Evolutionary conservation across 208 protist species (phyloP).

Genomic region (Vickermania spadyakhi): DNA sequence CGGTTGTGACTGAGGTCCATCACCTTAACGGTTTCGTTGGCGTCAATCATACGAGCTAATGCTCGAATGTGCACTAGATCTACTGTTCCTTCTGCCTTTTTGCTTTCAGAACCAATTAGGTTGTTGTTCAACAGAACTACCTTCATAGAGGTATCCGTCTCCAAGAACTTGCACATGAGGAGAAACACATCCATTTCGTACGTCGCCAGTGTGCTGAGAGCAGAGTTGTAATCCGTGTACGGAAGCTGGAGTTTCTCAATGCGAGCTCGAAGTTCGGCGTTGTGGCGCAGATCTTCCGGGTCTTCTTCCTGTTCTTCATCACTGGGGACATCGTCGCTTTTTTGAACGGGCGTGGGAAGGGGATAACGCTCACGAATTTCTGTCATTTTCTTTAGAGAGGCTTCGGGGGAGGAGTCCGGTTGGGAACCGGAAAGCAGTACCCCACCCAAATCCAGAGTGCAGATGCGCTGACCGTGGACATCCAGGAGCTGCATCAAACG

Average conservation of each 20-base stretch:
- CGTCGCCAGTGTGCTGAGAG: conserved; percentile 33
- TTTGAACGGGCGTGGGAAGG: conserved; percentile 22
- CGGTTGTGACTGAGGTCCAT: conserved; percentile 70
- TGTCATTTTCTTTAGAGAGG: conserved; percentile 32
- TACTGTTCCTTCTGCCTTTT: conserved; percentile 21
- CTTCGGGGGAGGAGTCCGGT: conserved; percentile 21
- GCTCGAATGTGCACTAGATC: conserved; percentile 33
- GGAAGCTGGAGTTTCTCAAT: conserved; percentile 43
- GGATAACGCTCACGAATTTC: conserved; percentile 51
- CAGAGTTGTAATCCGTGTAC: conserved; percentile 42
- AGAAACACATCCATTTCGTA: conserved; percentile 59
- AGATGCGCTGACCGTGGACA: conserved; percentile 15
- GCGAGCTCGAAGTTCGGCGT: conserved; percentile 42
- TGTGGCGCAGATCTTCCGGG: conserved; percentile 30
- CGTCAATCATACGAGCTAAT: conserved; percentile 55
- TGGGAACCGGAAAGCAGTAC: conserved; percentile 22
- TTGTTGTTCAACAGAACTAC: conserved; percentile 22
- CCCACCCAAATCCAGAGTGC: conserved; percentile 25
- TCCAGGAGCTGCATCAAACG: conserved; percentile 33
- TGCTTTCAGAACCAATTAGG: conserved; percentile 16
- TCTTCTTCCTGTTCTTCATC: conserved; percentile 26
- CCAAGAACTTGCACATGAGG: conserved; percentile 48
- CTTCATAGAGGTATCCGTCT: conserved; percentile 19
- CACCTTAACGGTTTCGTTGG: conserved; percentile 68
- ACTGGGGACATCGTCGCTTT: conserved; percentile 17